Conservation (phyloP, 2,329 filamentous ascomycete species). For the Alternaria metachromatica region DNA sequence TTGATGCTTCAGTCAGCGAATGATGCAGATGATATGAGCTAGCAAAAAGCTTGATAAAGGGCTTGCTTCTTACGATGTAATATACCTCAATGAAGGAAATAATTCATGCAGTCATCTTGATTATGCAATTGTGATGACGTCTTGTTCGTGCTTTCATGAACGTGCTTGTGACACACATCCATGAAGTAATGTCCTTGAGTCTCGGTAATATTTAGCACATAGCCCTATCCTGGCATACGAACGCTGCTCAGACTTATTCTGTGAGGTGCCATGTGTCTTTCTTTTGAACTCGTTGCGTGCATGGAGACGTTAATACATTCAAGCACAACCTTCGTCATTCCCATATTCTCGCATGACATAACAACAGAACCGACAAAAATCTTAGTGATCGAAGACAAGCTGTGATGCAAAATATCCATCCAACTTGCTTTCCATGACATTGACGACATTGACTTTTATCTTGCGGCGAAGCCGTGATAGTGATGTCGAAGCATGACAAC, state of each 20-base stretch:
- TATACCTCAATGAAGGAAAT: conserved; percentile 29
- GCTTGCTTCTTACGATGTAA: conserved; percentile 36
- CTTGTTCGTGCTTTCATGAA: not conserved
- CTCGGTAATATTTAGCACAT: too few relatives aligned
- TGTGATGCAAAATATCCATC: not conserved
- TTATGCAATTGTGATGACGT: not conserved
- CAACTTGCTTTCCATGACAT: not conserved
- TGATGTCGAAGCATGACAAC: not conserved
- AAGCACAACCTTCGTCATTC: not conserved
- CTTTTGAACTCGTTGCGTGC: not conserved
- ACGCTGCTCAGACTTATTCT: not conserved
- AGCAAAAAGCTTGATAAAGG: conserved; percentile 25
- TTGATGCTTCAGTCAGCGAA: conserved; percentile 27
- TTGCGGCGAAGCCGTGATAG: not conserved
- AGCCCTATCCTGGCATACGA: not conserved
- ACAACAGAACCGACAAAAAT: not conserved
- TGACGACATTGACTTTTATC: not conserved
- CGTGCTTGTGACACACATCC: rapidly evolving
- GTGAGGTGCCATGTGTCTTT: not conserved
- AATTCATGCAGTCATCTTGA: conserved; percentile 1
- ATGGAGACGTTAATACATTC: not conserved
- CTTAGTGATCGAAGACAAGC: not conserved
- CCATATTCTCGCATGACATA: not conserved
- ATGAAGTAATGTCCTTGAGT: not conserved
- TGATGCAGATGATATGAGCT: conserved; percentile 32